These are phyloP conservation scores for Guillardia theta DNA, from an alignment of 78 protist species.

Conservation along the genomic window DNA sequence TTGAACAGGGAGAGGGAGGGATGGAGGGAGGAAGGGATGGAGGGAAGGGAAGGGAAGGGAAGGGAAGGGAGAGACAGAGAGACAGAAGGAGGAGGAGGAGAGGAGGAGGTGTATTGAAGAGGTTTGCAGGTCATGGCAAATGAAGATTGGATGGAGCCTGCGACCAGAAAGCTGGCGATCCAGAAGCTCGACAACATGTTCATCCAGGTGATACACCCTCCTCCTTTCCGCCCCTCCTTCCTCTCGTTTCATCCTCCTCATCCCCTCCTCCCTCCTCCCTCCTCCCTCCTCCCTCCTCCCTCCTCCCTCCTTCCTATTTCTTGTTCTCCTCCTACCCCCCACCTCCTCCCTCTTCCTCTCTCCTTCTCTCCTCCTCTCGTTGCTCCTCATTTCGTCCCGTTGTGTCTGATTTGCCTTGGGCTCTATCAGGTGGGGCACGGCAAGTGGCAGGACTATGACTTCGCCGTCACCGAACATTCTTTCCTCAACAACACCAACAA, in stretches of 20 bases:
- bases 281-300: background rate
- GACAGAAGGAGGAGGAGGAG: background rate
- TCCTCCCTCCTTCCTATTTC: background rate
- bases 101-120: background rate
- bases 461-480: background rate
- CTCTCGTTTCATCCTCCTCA: background rate
- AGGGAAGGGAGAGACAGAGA: background rate
- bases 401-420: background rate
- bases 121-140: no score
- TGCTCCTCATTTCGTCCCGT: background rate
- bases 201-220: background rate
- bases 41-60: background rate
- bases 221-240: background rate
- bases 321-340: background rate
- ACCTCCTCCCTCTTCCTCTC: background rate
- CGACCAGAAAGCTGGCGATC: background rate
- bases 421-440: background rate
- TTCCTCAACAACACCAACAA: slow-evolving; percentile 26
- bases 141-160: background rate
- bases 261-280: background rate
- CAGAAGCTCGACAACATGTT: background rate
- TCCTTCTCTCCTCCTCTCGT: background rate
- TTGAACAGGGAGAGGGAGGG: background rate
- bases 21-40: background rate
- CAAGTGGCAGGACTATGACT: background rate